Conservation (phyloP, 495 filamentous ascomycete species). For the Neurospora discreta region DNA sequence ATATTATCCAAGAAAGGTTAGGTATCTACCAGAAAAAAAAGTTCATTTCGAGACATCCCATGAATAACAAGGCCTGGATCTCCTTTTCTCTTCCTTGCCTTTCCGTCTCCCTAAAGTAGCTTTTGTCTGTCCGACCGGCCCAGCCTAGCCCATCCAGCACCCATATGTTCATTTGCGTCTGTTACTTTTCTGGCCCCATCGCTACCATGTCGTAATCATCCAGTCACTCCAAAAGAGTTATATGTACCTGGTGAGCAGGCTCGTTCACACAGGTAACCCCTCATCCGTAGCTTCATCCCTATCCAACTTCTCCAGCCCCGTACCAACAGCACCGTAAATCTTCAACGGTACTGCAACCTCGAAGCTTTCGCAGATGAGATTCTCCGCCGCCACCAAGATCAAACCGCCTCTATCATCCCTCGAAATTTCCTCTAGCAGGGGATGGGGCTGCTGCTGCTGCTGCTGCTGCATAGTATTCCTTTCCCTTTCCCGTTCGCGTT, state of each 20-base stretch:
- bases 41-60: neutral
- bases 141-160: neutral
- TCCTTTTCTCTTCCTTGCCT: neutral
- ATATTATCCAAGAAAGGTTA: neutral
- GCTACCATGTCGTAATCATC: neutral
- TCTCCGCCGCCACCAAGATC: conserved; percentile 61
- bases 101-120: neutral
- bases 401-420: conserved; percentile 60
- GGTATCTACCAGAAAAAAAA: neutral
- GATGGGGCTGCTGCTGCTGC: conserved; percentile 14
- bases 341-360: conserved; percentile 74
- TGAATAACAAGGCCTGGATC: neutral
- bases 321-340: conserved; percentile 63
- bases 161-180: neutral
- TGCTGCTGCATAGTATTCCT: neutral
- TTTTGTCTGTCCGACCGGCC: neutral
- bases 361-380: conserved; percentile 74
- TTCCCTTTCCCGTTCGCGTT: conserved; percentile 1
- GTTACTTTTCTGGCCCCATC: neutral
- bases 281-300: conserved; percentile 34
- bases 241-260: too few relatives aligned
- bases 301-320: conserved; percentile 35
- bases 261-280: conserved; percentile 36
- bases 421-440: conserved; percentile 49
- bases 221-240: neutral